phyloP scores from a whole-genome alignment of 2,329 filamentous ascomycete species.

The Colletotrichum sp. region DNA sequence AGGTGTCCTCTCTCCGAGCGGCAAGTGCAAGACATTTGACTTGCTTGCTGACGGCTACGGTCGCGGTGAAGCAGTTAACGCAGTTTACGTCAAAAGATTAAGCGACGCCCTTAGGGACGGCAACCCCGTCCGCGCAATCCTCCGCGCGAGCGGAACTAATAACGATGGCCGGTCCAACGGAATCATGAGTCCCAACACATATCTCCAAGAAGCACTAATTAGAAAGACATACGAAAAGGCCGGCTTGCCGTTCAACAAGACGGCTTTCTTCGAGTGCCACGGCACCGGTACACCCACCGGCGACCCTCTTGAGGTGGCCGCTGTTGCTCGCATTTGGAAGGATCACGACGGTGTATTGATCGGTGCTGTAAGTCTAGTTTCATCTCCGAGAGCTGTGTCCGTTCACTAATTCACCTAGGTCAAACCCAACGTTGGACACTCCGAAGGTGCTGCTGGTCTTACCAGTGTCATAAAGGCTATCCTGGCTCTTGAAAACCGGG shows the following conservation, averaged over 20 bases:
- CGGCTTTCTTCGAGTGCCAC: conserved; percentile 34
- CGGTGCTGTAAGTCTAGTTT: conserved; percentile 26
- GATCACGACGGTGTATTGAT: conserved; percentile 28
- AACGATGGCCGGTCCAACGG: conserved; percentile 39
- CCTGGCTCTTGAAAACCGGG: conserved; percentile 23
- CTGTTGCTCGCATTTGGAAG: conserved; percentile 29
- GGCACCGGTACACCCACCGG: conserved; percentile 43
- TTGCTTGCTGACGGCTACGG: conserved; percentile 49
- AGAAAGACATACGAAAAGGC: conserved; percentile 28
- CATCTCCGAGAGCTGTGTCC: rapidly evolving
- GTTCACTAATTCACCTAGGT: conserved; percentile 18
- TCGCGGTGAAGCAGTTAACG: conserved; percentile 39
- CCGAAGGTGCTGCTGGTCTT: conserved; percentile 37
- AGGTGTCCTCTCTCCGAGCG: conserved; percentile 30
- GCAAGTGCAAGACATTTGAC: conserved; percentile 38
- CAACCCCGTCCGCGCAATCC: conserved; percentile 37
- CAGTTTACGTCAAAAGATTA: conserved; percentile 44
- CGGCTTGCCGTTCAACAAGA: conserved; percentile 20
- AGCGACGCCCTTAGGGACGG: conserved; percentile 42
- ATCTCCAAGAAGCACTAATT: conserved; percentile 32
- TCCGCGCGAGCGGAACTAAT: conserved; percentile 33
- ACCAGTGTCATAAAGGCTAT: conserved; percentile 36
- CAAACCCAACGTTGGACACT: conserved; percentile 44
- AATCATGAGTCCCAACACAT: conserved; percentile 40
- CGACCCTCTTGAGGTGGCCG: conserved; percentile 39